phyloP scores from a whole-genome alignment of 2,329 filamentous ascomycete genomes.

The Ophiostoma sp. region DNA sequence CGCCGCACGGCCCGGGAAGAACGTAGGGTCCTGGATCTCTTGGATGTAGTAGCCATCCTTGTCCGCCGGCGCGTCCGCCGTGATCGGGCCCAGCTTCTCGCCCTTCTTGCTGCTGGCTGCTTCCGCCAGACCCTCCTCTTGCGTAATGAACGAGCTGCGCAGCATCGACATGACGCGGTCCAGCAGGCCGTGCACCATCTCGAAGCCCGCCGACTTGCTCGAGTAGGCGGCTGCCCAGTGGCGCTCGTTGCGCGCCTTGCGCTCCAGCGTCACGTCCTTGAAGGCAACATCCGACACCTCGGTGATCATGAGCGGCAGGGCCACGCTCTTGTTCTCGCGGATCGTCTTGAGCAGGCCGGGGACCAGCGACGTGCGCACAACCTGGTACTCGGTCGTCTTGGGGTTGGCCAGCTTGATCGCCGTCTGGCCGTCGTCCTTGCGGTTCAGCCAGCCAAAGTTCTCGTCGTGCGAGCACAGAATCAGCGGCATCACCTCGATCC shows the following conservation, averaged over 20 bases:
- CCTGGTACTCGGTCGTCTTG: constrained; percentile 88
- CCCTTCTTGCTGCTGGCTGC: constrained; percentile 34
- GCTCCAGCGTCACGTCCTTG: constrained; percentile 76
- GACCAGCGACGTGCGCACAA: constrained; percentile 79
- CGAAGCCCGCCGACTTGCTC: constrained; percentile 90
- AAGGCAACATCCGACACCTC: constrained; percentile 87
- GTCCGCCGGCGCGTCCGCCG: constrained; percentile 41
- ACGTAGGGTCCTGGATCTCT: constrained; percentile 80
- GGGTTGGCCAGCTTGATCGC: constrained; percentile 85
- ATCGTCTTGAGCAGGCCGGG: constrained; percentile 91
- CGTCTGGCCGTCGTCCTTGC: constrained; percentile 76
- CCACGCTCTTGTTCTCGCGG: constrained; percentile 84
- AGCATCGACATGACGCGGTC: constrained; percentile 93
- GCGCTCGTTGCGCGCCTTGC: constrained; percentile 76
- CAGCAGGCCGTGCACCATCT: constrained; percentile 87
- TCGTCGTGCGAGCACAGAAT: constrained; percentile 97
- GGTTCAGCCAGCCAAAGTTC: constrained; percentile 94
- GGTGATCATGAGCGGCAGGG: constrained; percentile 85
- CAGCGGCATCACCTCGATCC: constrained; percentile 92
- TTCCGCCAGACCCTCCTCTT: constrained; percentile 59
- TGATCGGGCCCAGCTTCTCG: constrained; percentile 48
- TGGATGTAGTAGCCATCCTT: constrained; percentile 88
- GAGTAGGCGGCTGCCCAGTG: constrained; percentile 97
- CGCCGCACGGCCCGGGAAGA: constrained; percentile 85
- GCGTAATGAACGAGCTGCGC: constrained; percentile 70